Conservation (phyloP, 2,329 filamentous ascomycete species). For the Neofusicoccum parvum region DNA sequence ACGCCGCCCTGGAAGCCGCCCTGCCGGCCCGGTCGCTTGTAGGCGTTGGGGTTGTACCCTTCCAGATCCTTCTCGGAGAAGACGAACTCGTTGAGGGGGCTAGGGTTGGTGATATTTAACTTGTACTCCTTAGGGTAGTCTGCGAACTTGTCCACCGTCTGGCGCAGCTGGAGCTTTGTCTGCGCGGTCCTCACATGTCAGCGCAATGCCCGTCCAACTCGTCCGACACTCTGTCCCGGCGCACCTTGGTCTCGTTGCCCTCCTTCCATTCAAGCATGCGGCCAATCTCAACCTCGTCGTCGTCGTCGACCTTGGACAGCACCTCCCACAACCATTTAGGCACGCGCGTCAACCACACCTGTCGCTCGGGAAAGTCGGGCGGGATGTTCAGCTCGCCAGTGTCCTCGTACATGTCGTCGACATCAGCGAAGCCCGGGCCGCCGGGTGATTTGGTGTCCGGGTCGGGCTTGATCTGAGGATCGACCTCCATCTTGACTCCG, state of each 20-base stretch:
- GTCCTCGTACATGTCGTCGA: slow-evolving; percentile 47
- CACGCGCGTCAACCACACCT: slow-evolving; percentile 42
- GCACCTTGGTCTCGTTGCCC: slow-evolving; percentile 16
- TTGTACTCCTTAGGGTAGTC: slow-evolving; percentile 84
- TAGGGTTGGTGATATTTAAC: slow-evolving; percentile 65
- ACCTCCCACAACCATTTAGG: slow-evolving; percentile 43
- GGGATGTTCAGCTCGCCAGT: slow-evolving; percentile 46
- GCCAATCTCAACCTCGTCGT: slow-evolving; percentile 43
- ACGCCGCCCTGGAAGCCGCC: slow-evolving; percentile 22
- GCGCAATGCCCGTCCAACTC: not conserved
- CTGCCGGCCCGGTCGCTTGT: slow-evolving; percentile 28
- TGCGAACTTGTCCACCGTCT: slow-evolving; percentile 1
- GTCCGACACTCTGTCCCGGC: not conserved
- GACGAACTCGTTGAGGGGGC: slow-evolving; percentile 83
- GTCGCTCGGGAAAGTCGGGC: slow-evolving; percentile 23
- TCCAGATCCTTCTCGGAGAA: slow-evolving; percentile 94
- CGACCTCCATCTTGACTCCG: slow-evolving; percentile 44
- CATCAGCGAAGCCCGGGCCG: slow-evolving; percentile 38
- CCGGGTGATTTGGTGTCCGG: slow-evolving; percentile 28
- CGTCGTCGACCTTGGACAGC: slow-evolving; percentile 37
- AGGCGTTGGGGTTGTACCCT: slow-evolving; percentile 59
- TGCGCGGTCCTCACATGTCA: slow-evolving; percentile 7
- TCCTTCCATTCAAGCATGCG: slow-evolving; percentile 28
- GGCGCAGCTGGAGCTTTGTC: slow-evolving; percentile 22
- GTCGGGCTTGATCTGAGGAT: slow-evolving; percentile 39